Evolutionary conservation across 192 early-diverging fungal genomes (phyloP).

Genomic region (Backusella morwellensis): DNA sequence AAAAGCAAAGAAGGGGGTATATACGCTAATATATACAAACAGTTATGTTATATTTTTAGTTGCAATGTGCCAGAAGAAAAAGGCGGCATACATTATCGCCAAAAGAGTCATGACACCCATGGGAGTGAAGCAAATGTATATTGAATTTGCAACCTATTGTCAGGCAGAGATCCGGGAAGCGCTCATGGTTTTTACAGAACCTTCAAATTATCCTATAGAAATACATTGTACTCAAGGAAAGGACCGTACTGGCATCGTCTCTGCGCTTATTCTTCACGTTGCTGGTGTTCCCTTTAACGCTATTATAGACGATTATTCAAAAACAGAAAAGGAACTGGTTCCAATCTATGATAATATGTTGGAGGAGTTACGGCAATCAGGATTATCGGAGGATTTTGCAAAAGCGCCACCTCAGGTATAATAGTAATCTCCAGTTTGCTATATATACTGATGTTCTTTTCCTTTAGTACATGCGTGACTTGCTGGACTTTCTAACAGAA

Average conservation of each 20-base stretch:
- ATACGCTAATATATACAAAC: not conserved
- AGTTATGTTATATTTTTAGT: slow-evolving; percentile 25
- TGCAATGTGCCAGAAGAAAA: slow-evolving; percentile 25
- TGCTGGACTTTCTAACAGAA: slow-evolving; percentile 14
- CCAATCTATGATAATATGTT: slow-evolving; percentile 46
- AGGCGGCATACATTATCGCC: slow-evolving; percentile 32
- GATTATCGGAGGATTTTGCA: slow-evolving; percentile 51
- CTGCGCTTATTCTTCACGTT: slow-evolving; percentile 50
- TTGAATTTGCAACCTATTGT: slow-evolving; percentile 36
- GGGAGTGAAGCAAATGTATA: slow-evolving; percentile 44
- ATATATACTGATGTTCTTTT: not conserved
- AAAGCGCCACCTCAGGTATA: slow-evolving; percentile 48
- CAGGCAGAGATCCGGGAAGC: slow-evolving; percentile 39
- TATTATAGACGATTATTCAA: slow-evolving; percentile 56
- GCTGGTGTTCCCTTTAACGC: slow-evolving; percentile 50
- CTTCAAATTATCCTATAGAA: slow-evolving; percentile 55
- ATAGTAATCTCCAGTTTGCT: not conserved
- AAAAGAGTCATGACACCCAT: slow-evolving; percentile 22
- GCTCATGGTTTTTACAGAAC: slow-evolving; percentile 52
- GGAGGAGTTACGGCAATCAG: slow-evolving; percentile 48
- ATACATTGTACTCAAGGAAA: slow-evolving; percentile 70
- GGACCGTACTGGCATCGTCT: slow-evolving; percentile 64
- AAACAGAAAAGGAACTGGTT: slow-evolving; percentile 42
- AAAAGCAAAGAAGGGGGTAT: not conserved
- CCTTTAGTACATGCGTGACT: slow-evolving; percentile 21